Conservation (phyloP, 2,329 filamentous ascomycete genomes). For the Hirsutella rhossiliensis region DNA sequence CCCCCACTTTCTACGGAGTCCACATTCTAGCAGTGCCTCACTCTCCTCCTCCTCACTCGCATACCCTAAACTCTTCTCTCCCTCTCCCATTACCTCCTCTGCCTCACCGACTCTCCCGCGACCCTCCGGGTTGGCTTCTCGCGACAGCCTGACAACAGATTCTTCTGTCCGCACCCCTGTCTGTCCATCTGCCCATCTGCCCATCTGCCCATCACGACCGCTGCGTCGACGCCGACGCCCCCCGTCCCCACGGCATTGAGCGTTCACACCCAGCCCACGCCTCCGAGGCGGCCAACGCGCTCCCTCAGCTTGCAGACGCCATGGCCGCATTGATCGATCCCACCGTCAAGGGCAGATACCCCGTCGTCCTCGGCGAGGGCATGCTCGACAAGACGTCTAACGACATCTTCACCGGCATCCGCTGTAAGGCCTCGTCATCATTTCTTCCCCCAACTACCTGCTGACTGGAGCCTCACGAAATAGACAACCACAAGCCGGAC, state of each 20-base stretch:
- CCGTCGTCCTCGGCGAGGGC: conserved; percentile 50
- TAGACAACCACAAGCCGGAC: conserved; percentile 52
- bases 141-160: no score
- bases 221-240: no score
- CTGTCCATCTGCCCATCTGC: no score
- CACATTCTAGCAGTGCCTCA: neutral
- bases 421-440: conserved; percentile 31
- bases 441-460: neutral
- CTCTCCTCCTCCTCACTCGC: neutral
- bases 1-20: conserved; percentile 1
- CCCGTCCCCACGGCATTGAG: no score
- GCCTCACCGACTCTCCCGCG: no score
- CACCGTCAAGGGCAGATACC: conserved; percentile 48
- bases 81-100: neutral
- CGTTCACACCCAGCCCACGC: no score
- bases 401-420: conserved; percentile 47
- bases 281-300: no score
- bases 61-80: neutral
- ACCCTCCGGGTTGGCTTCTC: no score
- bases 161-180: no score
- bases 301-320: neutral
- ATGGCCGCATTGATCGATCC: conserved; percentile 40
- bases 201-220: no score
- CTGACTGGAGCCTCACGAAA: neutral
- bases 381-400: conserved; percentile 43